A percentile compares a stretch with the other conserved stretches of the same genome.
These are phyloP conservation scores for Alternaria conjuncta DNA, from an alignment of 2,329 filamentous ascomycete genomes.

Conservation along the genomic window DNA sequence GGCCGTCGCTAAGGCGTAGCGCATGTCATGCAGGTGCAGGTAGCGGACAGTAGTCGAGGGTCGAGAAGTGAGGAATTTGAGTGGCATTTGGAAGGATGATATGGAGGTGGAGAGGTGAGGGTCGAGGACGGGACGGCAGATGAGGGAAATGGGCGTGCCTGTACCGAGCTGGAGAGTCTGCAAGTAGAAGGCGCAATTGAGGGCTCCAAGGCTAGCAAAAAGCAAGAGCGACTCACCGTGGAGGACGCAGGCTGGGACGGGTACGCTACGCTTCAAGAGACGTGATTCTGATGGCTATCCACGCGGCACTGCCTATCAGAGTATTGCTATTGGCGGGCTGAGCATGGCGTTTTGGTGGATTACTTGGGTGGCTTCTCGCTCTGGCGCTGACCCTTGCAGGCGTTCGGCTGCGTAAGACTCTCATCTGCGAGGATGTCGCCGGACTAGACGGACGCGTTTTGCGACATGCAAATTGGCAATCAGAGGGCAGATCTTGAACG, in stretches of 20 bases:
- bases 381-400: neutral
- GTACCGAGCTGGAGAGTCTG: neutral
- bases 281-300: neutral
- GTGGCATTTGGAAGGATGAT: conserved; percentile 1
- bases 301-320: neutral
- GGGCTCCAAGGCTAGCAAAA: conserved; percentile 4
- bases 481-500: neutral
- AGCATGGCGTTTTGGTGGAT: neutral
- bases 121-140: neutral
- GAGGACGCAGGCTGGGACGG: neutral
- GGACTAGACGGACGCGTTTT: neutral
- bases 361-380: conserved; percentile 2
- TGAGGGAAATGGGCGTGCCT: neutral
- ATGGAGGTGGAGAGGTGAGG: conserved; percentile 4
- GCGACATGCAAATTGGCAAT: neutral
- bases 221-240: conserved; percentile 15
- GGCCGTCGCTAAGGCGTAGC: conserved; percentile 17
- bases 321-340: conserved; percentile 1
- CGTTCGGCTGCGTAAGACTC: neutral
- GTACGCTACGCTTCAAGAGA: neutral
- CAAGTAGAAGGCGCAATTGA: conserved; percentile 13
- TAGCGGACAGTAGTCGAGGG: conserved; percentile 16
- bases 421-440: neutral
- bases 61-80: neutral
- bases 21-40: conserved; percentile 23